phyloP scores from a whole-genome alignment of 768 basidiomycete genomes.

The Tulasnella sp. region DNA sequence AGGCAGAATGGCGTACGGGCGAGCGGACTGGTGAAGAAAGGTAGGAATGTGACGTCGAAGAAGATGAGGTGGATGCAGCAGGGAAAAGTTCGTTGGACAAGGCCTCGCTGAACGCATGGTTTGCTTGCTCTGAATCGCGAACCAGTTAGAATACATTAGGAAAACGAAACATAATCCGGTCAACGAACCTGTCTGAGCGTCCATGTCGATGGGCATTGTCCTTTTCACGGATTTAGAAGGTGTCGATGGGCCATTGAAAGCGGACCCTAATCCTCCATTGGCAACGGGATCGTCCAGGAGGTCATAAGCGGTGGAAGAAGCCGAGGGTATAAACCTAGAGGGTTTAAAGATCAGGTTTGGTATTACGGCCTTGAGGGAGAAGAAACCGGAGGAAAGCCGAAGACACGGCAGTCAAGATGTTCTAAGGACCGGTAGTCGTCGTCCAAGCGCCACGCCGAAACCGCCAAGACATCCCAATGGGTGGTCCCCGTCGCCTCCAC shows the following conservation, averaged over 20 bases:
- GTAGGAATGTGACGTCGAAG: constrained; percentile 40
- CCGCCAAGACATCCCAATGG: no score
- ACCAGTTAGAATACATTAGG: not conserved
- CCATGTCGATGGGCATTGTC: constrained; percentile 70
- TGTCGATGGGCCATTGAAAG: constrained; percentile 54
- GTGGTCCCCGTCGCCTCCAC: no score
- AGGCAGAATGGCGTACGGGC: constrained; percentile 23
- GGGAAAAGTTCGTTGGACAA: constrained; percentile 51
- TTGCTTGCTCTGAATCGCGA: constrained; percentile 46
- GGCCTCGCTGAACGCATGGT: constrained; percentile 48
- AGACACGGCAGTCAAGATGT: no score
- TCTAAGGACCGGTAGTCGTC: no score
- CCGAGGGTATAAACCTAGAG: constrained; percentile 20
- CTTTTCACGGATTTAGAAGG: constrained; percentile 56
- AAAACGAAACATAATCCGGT: not conserved
- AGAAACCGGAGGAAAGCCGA: not conserved
- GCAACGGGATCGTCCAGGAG: constrained; percentile 19
- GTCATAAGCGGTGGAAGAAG: constrained; percentile 15
- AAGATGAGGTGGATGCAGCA: constrained; percentile 38
- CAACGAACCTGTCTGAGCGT: constrained; percentile 70
- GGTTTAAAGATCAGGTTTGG: no score
- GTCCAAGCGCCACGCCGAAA: no score
- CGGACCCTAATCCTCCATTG: constrained; percentile 28
- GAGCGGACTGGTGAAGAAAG: constrained; percentile 33
- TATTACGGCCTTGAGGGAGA: not conserved